Evolutionary conservation across 768 basidiomycete species (phyloP).

Genomic region (Tylopilus sp.): DNA sequence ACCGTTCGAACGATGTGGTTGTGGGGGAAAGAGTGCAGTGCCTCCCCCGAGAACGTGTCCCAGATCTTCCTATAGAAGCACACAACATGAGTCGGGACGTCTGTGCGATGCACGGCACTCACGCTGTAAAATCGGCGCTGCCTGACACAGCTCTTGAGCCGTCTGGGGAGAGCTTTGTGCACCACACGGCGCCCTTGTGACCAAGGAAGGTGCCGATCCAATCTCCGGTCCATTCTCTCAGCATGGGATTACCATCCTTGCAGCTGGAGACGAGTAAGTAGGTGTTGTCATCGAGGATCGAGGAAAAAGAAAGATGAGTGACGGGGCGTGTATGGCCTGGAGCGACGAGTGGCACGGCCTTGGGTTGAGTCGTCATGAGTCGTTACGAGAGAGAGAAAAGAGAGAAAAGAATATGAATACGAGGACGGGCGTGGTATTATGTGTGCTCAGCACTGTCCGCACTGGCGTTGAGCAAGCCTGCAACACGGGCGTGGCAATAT

Average conservation of each 20-base stretch:
- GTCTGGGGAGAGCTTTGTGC: slow-evolving; percentile 86
- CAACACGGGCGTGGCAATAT: slow-evolving; percentile 12
- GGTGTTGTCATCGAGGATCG: slow-evolving; percentile 77
- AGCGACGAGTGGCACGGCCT: slow-evolving; percentile 76
- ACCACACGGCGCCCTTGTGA: slow-evolving; percentile 96
- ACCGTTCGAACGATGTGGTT: slow-evolving; percentile 98
- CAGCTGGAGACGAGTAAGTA: slow-evolving; percentile 94
- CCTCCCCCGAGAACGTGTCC: slow-evolving; percentile 89
- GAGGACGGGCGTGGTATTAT: slow-evolving; percentile 14
- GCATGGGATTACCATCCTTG: slow-evolving; percentile 98
- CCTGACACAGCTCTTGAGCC: slow-evolving; percentile 85
- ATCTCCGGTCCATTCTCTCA: slow-evolving; percentile 96
- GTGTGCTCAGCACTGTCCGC: slow-evolving; percentile 53
- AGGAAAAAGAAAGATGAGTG: slow-evolving; percentile 91
- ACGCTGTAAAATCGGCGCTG: slow-evolving; percentile 98
- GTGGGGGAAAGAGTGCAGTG: slow-evolving; percentile 94
- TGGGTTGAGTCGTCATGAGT: slow-evolving; percentile 62
- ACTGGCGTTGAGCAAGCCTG: slow-evolving; percentile 27
- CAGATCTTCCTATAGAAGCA: slow-evolving; percentile 74
- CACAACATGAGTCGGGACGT: not conserved
- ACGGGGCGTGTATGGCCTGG: slow-evolving; percentile 86
- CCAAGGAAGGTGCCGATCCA: slow-evolving; percentile 95
- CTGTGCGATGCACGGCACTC: slow-evolving; percentile 5
- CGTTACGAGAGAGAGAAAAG: slow-evolving; percentile 19
- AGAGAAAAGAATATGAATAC: not conserved